Percentiles rank a stretch among this genome's conserved stretches.
Evolutionary conservation across 495 filamentous ascomycete genomes (phyloP).

Genomic region (Pyronema omphalodes): DNA sequence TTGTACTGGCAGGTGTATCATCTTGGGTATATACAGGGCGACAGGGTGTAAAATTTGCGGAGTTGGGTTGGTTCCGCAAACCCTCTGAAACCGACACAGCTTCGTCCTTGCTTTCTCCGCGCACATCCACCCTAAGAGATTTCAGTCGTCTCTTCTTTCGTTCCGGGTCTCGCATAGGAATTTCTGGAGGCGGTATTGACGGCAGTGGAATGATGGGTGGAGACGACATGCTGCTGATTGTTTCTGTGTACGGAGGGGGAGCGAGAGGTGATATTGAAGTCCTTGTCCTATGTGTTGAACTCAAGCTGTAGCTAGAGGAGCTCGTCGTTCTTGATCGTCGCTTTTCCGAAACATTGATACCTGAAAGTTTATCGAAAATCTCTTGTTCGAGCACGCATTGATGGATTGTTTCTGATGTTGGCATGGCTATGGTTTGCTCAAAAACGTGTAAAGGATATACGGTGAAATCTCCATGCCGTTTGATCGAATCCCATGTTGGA

Average conservation of each 20-base stretch:
- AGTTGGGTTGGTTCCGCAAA: too few relatives aligned
- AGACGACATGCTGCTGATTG: too few relatives aligned
- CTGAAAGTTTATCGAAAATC: not conserved
- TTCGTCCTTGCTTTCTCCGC: not conserved
- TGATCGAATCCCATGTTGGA: not conserved
- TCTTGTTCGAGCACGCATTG: not conserved
- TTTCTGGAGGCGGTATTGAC: not conserved
- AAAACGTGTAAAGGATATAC: not conserved
- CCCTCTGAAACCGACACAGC: too few relatives aligned
- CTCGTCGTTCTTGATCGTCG: not conserved
- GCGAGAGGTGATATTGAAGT: not conserved
- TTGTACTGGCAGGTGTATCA: too few relatives aligned
- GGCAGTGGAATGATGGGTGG: not conserved
- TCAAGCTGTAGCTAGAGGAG: not conserved
- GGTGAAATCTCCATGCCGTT: not conserved
- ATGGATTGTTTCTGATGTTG: not conserved
- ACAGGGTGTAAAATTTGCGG: too few relatives aligned
- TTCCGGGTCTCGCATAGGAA: not conserved
- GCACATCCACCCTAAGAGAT: not conserved
- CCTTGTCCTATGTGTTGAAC: not conserved
- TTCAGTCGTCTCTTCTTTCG: not conserved
- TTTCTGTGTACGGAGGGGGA: not conserved
- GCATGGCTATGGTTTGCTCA: not conserved
- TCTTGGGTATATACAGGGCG: too few relatives aligned
- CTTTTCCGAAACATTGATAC: not conserved